Conservation (phyloP, 768 basidiomycete species). For the Lactarius hengduanensis region DNA sequence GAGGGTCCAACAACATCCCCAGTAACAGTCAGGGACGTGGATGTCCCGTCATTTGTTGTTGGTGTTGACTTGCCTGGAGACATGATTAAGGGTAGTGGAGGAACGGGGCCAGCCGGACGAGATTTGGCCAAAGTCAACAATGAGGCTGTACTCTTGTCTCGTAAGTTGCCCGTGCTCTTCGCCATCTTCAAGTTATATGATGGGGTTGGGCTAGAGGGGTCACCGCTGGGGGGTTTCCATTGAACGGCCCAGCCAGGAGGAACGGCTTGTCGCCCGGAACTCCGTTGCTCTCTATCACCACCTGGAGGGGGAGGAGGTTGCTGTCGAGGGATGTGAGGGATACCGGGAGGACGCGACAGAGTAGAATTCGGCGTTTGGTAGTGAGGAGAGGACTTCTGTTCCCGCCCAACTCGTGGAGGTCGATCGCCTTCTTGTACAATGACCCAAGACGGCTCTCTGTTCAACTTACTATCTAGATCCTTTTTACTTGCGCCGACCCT, state of each 20-base stretch:
- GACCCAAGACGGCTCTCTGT: conserved; percentile 24
- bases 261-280: conserved; percentile 43
- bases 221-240: conserved; percentile 40
- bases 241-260: conserved; percentile 48
- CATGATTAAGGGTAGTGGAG: conserved; percentile 24
- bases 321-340: conserved; percentile 30
- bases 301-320: conserved; percentile 26
- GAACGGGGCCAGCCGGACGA: conserved; percentile 12
- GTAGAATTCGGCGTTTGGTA: conserved; percentile 18
- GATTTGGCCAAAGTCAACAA: conserved; percentile 15
- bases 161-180: conserved; percentile 30
- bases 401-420: conserved; percentile 21
- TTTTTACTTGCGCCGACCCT: conserved; percentile 15
- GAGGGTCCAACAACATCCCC: conserved; percentile 13
- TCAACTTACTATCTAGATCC: conserved; percentile 15
- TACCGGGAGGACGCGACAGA: conserved; percentile 25
- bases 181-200: conserved; percentile 27
- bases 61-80: conserved; percentile 4
- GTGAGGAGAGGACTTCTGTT: conserved; percentile 26
- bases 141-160: conserved; percentile 19
- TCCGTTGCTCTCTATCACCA: conserved; percentile 27
- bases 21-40: conserved; percentile 6
- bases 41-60: conserved; percentile 15
- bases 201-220: conserved; percentile 23
- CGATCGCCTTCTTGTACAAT: conserved; percentile 15